These are phyloP conservation scores for Solanum dulcamara DNA, from an alignment of 257 asterid species.

Conservation along the genomic window DNA sequence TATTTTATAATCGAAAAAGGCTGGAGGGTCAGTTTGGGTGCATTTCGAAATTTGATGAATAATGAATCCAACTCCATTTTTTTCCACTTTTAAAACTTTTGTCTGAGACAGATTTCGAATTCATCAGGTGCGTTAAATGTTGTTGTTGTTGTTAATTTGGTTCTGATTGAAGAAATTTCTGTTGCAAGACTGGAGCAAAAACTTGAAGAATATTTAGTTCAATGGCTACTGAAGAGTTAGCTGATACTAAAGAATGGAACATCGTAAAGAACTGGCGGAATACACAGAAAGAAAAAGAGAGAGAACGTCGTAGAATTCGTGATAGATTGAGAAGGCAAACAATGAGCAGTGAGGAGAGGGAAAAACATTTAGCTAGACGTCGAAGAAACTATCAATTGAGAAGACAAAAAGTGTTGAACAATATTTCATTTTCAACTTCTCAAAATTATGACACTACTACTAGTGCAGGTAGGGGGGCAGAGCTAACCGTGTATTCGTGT, in stretches of 20 bases:
- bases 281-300: constrained; percentile 23
- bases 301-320: constrained; percentile 23
- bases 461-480: neutral
- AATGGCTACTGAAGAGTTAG: constrained; percentile 15
- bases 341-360: constrained; percentile 31
- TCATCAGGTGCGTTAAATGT: too few relatives aligned
- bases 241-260: constrained; percentile 7
- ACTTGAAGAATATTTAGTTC: neutral
- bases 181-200: neutral
- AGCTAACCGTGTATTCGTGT: neutral
- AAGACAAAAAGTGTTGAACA: constrained; percentile 21
- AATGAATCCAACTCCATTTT: too few relatives aligned
- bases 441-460: neutral
- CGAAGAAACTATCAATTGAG: constrained; percentile 26
- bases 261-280: constrained; percentile 2
- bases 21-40: too few relatives aligned
- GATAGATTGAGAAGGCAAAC: constrained; percentile 32
- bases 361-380: constrained; percentile 30
- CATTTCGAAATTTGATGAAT: too few relatives aligned
- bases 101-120: too few relatives aligned
- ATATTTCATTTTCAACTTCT: neutral
- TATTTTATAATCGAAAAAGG: too few relatives aligned
- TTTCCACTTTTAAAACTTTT: too few relatives aligned
- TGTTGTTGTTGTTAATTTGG: neutral
- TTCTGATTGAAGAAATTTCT: neutral